These are phyloP conservation scores for Brettanomyces naardenensis DNA, from an alignment of 805 yeast species.

Conservation along the genomic window DNA sequence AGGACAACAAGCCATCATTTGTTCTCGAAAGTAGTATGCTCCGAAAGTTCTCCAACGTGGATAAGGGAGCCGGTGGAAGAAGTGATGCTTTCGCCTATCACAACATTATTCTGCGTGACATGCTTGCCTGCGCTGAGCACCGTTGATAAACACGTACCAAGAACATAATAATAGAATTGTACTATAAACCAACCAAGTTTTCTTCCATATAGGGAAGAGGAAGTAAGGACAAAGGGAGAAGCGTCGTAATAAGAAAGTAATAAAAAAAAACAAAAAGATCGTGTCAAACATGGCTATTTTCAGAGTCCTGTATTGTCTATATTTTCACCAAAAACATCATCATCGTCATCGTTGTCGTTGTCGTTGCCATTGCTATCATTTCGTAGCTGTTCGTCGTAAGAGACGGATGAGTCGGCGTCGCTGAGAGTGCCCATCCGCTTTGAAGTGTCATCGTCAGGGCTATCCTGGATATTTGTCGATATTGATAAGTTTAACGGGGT, in stretches of 20 bases:
- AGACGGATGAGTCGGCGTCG: no score
- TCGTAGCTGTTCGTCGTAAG: not conserved
- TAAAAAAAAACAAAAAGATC: not conserved
- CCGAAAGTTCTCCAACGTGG: not conserved
- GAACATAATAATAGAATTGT: no score
- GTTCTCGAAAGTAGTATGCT: not conserved
- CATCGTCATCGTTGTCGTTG: slow-evolving; percentile 7
- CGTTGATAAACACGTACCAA: not conserved
- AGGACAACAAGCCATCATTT: not conserved
- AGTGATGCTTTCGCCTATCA: not conserved
- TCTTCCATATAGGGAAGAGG: no score
- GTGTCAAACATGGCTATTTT: not conserved
- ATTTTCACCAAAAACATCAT: slow-evolving; percentile 3
- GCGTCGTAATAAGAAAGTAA: no score
- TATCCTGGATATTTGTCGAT: slow-evolving; percentile 9
- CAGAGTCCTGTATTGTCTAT: not conserved
- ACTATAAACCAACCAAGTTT: no score
- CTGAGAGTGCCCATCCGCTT: no score
- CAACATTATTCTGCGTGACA: not conserved
- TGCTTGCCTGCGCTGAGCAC: not conserved
- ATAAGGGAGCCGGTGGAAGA: not conserved
- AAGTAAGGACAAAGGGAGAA: no score
- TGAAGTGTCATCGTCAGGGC: slow-evolving; percentile 11
- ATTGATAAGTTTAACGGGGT: slow-evolving; percentile 26
- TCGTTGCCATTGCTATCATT: not conserved